A percentile compares a stretch with the other conserved stretches of the same genome.
These are phyloP conservation scores for Fusarium sp. DNA, from an alignment of 2,329 filamentous ascomycete genomes.

Conservation along the genomic window DNA sequence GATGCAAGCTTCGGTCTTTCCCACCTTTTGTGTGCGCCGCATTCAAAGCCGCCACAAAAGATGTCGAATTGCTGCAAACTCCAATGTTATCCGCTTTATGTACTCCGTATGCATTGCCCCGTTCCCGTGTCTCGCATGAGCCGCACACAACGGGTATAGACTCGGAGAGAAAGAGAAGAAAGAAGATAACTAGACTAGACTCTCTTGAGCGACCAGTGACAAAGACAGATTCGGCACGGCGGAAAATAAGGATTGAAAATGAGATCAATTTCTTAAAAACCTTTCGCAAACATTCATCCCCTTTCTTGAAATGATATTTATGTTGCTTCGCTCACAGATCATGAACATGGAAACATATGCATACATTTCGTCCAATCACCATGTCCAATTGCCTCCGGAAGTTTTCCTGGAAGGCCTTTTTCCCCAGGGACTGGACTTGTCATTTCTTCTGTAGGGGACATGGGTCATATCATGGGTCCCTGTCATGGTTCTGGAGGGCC, in stretches of 20 bases:
- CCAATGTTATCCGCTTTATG: constrained; percentile 31
- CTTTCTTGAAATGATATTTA: constrained; percentile 17
- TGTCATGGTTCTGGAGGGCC: constrained; percentile 11
- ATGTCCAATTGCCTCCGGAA: constrained; percentile 14
- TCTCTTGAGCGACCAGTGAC: constrained; percentile 18
- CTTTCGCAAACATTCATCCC: constrained; percentile 23
- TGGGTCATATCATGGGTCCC: constrained; percentile 26
- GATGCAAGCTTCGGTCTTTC: constrained; percentile 14
- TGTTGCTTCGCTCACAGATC: constrained; percentile 8
- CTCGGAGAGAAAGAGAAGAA: neutral
- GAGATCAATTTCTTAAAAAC: neutral
- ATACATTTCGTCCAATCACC: constrained; percentile 21
- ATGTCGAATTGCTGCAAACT: constrained; percentile 32
- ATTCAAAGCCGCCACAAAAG: constrained; percentile 32
- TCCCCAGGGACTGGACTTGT: constrained; percentile 25
- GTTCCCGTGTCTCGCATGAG: constrained; percentile 40
- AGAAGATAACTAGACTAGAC: neutral
- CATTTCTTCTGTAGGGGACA: constrained; percentile 30
- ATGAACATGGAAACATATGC: constrained; percentile 17
- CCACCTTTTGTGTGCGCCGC: constrained; percentile 18
- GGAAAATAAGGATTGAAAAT: neutral
- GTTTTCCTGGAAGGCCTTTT: constrained; percentile 25
- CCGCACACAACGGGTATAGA: constrained; percentile 22
- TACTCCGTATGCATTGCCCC: constrained; percentile 17
- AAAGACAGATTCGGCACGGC: constrained; percentile 19